Conservation (phyloP, 441 rosid genomes). For the Populus trichocarpa region DNA sequence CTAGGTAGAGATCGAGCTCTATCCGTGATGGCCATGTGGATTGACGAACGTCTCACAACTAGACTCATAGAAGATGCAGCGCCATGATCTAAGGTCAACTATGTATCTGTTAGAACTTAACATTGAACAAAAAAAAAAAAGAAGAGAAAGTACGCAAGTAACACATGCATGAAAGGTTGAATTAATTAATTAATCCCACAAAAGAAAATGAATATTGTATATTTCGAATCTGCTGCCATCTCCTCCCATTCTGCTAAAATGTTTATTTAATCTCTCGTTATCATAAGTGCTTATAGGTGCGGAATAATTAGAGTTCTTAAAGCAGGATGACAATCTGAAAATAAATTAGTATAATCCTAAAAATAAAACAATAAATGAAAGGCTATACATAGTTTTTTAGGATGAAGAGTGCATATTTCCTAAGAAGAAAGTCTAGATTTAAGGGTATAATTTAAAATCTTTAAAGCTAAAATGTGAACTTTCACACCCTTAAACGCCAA, state of each 20-base stretch:
- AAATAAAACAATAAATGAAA: not conserved
- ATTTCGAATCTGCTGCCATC: not conserved
- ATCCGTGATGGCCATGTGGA: not conserved
- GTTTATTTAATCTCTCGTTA: not conserved
- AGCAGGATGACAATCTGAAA: too few species aligned
- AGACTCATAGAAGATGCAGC: not conserved
- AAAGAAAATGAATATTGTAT: not conserved
- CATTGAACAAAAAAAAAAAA: not conserved
- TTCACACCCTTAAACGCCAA: not conserved
- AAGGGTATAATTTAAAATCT: not conserved
- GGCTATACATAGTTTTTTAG: not conserved
- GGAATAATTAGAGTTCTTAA: not conserved
- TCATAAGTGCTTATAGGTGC: not conserved
- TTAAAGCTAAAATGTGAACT: not conserved
- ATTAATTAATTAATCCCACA: not conserved
- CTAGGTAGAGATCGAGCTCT: not conserved
- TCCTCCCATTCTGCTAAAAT: not conserved
- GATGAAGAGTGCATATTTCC: too few species aligned
- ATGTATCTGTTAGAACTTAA: not conserved
- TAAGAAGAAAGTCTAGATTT: not conserved
- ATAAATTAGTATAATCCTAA: too few species aligned
- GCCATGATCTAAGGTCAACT: not conserved
- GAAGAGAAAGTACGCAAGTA: too few species aligned
- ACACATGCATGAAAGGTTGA: not conserved
- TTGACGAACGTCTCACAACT: not conserved